phyloP scores from a whole-genome alignment of 306 rosid genomes.

The Dalbergia cochinchinensis region DNA sequence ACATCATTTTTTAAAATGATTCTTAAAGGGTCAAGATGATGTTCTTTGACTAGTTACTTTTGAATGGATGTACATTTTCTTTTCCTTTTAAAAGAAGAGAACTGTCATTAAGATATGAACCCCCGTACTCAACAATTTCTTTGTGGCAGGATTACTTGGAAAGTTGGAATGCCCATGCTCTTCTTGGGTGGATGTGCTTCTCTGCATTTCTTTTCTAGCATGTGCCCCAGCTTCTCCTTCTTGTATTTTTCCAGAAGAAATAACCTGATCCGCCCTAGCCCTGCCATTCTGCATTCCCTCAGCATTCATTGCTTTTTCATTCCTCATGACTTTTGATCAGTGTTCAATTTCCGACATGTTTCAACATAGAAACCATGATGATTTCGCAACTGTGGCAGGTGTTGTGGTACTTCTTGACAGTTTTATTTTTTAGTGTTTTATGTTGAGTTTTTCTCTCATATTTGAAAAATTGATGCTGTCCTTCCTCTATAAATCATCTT shows the following conservation, averaged over 20 bases:
- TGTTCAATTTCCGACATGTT: slow-evolving; percentile 92
- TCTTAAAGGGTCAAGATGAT: slow-evolving; percentile 62
- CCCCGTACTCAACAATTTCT: slow-evolving; percentile 83
- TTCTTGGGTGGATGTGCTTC: slow-evolving; percentile 85
- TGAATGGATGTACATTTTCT: slow-evolving; percentile 60
- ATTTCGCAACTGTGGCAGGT: slow-evolving; percentile 82
- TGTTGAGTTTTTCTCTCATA: slow-evolving; percentile 43
- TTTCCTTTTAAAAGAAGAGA: slow-evolving; percentile 67
- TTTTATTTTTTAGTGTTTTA: slow-evolving; percentile 50
- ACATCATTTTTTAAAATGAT: slow-evolving; percentile 39
- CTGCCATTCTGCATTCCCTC: slow-evolving; percentile 82
- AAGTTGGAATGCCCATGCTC: slow-evolving; percentile 87
- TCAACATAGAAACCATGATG: slow-evolving; percentile 82
- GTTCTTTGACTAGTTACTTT: slow-evolving; percentile 57
- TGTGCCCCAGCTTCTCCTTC: slow-evolving; percentile 80
- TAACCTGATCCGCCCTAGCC: slow-evolving; percentile 77
- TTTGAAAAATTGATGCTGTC: slow-evolving; percentile 45
- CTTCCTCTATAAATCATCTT: slow-evolving; percentile 36
- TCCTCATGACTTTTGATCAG: slow-evolving; percentile 87
- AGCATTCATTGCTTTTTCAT: slow-evolving; percentile 89
- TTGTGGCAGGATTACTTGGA: slow-evolving; percentile 95
- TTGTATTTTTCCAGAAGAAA: slow-evolving; percentile 80
- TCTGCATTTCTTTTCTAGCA: slow-evolving; percentile 89
- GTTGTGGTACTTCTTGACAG: slow-evolving; percentile 73
- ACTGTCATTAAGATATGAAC: slow-evolving; percentile 56